A percentile compares a stretch with the other conserved stretches of the same genome.
phyloP scores from a whole-genome alignment of 768 basidiomycete genomes.

The Agaricus bisporus region DNA sequence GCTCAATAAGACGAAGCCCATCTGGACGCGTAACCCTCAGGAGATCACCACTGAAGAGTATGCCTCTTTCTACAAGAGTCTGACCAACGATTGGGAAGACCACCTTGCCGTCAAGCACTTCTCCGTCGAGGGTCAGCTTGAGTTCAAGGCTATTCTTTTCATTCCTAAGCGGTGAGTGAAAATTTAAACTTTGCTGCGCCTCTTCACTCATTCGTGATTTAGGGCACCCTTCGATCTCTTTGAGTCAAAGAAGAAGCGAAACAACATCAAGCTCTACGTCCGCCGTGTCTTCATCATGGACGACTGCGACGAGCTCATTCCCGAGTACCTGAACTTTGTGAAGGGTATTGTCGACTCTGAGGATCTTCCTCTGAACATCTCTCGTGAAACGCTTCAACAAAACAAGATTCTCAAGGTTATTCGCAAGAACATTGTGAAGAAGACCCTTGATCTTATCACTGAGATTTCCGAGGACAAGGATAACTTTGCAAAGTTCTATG shows the following conservation, averaged over 20 bases:
- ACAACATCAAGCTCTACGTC: constrained; percentile 99
- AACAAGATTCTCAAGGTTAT: constrained; percentile 99
- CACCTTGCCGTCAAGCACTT: constrained; percentile 99
- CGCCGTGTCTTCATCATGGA: constrained; percentile 99
- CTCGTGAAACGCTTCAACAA: constrained; percentile 98
- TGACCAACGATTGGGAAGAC: constrained; percentile 99
- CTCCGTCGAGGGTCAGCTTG: constrained; percentile 99
- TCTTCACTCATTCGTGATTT: constrained; percentile 4
- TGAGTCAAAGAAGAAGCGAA: constrained; percentile 99
- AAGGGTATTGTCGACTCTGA: constrained; percentile 99
- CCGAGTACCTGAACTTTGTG: constrained; percentile 99
- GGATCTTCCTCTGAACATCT: constrained; percentile 99
- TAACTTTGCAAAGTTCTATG: constrained; percentile 95
- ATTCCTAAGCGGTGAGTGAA: constrained; percentile 83
- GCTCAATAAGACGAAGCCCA: constrained; percentile 99
- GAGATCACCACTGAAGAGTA: constrained; percentile 96
- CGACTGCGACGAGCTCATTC: constrained; percentile 98
- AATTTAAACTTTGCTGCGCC: background rate
- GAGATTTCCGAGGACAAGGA: constrained; percentile 99
- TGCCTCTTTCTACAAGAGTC: constrained; percentile 95
- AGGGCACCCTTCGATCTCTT: constrained; percentile 99
- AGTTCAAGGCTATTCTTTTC: constrained; percentile 99
- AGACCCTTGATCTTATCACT: constrained; percentile 87
- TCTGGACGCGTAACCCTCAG: constrained; percentile 97
- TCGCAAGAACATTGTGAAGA: constrained; percentile 99